Evolutionary conservation across 345 rosid genomes (phyloP).

Genomic region (Cardamine resedifolia): DNA sequence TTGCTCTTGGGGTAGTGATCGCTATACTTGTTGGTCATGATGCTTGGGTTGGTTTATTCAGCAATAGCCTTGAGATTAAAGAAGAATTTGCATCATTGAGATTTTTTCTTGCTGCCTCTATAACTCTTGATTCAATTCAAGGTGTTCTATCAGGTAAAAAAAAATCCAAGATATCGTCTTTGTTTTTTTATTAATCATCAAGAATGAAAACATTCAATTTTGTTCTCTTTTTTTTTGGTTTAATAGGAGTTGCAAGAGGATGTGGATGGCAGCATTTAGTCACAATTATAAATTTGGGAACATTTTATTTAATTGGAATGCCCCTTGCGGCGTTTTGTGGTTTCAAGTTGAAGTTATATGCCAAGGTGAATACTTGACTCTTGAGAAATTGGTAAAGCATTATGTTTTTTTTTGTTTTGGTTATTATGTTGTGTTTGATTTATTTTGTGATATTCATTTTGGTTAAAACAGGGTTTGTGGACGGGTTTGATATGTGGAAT

Average conservation of each 20-base stretch:
- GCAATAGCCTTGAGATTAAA: conserved; percentile 42
- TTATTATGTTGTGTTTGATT: background rate
- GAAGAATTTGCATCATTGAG: conserved; percentile 52
- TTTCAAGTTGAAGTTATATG: conserved; percentile 51
- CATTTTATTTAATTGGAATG: conserved; percentile 55
- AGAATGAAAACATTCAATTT: too few relatives aligned
- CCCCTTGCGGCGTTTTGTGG: conserved; percentile 52
- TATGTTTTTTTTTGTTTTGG: background rate
- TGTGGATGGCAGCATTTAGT: conserved; percentile 78
- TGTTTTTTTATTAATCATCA: background rate
- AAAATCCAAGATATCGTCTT: background rate
- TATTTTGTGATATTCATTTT: background rate
- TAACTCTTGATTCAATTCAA: conserved; percentile 59
- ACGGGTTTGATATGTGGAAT: conserved; percentile 69
- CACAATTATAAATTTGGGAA: conserved; percentile 49
- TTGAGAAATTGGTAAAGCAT: background rate
- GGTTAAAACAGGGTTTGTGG: conserved; percentile 64
- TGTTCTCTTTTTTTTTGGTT: too few relatives aligned
- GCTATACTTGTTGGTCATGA: conserved; percentile 52
- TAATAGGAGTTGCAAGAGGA: conserved; percentile 69
- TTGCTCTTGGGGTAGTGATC: conserved; percentile 48
- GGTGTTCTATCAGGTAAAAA: conserved; percentile 61
- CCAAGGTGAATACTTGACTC: conserved; percentile 43
- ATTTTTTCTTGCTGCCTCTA: conserved; percentile 57
- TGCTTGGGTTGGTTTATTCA: conserved; percentile 63